Percentiles rank a stretch among this genome's conserved stretches.
Conservation (phyloP, 2,329 filamentous ascomycete species). For the Beauveria sp. region DNA sequence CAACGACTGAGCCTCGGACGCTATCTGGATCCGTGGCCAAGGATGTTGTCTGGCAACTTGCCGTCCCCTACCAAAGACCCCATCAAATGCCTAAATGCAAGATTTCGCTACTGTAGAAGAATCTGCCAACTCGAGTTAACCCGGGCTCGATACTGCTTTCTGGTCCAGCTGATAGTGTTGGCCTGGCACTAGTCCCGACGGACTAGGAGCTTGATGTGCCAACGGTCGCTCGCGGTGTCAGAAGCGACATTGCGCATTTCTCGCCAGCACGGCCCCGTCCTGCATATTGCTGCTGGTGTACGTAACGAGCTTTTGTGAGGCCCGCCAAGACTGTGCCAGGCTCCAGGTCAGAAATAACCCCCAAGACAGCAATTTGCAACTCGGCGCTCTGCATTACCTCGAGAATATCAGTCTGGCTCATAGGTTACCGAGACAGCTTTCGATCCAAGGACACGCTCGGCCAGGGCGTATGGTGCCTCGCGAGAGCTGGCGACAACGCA, state of each 20-base stretch:
- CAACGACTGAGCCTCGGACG: neutral
- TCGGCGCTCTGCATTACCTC: constrained; percentile 14
- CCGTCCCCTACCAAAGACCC: constrained; percentile 13
- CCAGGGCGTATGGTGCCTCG: constrained; percentile 15
- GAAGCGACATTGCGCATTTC: constrained; percentile 18
- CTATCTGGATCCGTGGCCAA: constrained; percentile 12
- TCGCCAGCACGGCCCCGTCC: constrained; percentile 8
- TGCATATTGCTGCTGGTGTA: constrained; percentile 9
- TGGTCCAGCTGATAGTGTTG: neutral
- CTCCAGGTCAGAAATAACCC: constrained; percentile 1
- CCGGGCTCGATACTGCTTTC: constrained; percentile 15
- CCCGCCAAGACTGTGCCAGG: constrained; percentile 9
- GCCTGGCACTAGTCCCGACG: constrained; percentile 13
- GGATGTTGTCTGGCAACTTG: constrained; percentile 12
- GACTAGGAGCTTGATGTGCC: constrained; percentile 18
- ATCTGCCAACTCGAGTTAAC: constrained; percentile 1
- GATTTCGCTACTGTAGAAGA: neutral
- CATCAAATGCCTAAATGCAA: constrained; percentile 9
- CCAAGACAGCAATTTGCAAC: constrained; percentile 8
- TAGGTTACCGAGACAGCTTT: neutral
- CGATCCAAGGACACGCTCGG: constrained; percentile 11
- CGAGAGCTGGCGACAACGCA: constrained; percentile 13
- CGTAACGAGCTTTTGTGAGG: constrained; percentile 11
- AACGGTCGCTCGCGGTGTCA: constrained; percentile 15
- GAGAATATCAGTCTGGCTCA: constrained; percentile 16